Conservation (phyloP, 805 yeast genomes). For the Teunomyces gatunensis region DNA sequence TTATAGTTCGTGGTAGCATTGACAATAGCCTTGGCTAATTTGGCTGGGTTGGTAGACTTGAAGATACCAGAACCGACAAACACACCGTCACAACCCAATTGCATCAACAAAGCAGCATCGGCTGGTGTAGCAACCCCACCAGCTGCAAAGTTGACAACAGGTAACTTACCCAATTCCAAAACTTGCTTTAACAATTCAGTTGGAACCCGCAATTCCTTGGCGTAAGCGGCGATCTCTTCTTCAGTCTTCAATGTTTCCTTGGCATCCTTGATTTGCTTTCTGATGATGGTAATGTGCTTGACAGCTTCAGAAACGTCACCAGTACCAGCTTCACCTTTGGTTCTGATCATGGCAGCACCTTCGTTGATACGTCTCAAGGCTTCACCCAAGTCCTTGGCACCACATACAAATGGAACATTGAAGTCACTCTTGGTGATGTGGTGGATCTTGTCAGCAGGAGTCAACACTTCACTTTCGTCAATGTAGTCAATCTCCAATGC, state of each 20-base stretch:
- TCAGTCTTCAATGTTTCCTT: slow-evolving; percentile 34
- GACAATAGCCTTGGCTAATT: slow-evolving; percentile 74
- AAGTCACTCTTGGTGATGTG: slow-evolving; percentile 62
- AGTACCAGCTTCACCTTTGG: slow-evolving; percentile 89
- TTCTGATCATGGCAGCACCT: slow-evolving; percentile 85
- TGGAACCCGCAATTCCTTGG: slow-evolving; percentile 60
- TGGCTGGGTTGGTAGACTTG: slow-evolving; percentile 69
- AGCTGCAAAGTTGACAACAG: slow-evolving; percentile 84
- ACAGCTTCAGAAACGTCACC: slow-evolving; percentile 86
- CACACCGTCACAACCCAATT: slow-evolving; percentile 75
- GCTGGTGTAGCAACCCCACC: slow-evolving; percentile 90
- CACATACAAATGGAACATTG: slow-evolving; percentile 80
- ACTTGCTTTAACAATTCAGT: slow-evolving; percentile 48
- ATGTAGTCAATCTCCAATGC: slow-evolving; percentile 73
- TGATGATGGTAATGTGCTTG: slow-evolving; percentile 64
- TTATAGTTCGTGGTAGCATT: slow-evolving; percentile 71
- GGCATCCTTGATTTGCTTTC: slow-evolving; percentile 51
- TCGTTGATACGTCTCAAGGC: slow-evolving; percentile 75
- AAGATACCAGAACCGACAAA: slow-evolving; percentile 80
- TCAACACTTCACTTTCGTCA: slow-evolving; percentile 81
- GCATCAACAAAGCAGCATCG: slow-evolving; percentile 84
- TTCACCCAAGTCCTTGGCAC: slow-evolving; percentile 79
- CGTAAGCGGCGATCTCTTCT: slow-evolving; percentile 48
- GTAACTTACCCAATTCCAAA: slow-evolving; percentile 53
- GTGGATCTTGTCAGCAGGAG: slow-evolving; percentile 70